Evolutionary conservation across 164 flowering plant species (phyloP).

Genomic region (Vitis rupestris): DNA sequence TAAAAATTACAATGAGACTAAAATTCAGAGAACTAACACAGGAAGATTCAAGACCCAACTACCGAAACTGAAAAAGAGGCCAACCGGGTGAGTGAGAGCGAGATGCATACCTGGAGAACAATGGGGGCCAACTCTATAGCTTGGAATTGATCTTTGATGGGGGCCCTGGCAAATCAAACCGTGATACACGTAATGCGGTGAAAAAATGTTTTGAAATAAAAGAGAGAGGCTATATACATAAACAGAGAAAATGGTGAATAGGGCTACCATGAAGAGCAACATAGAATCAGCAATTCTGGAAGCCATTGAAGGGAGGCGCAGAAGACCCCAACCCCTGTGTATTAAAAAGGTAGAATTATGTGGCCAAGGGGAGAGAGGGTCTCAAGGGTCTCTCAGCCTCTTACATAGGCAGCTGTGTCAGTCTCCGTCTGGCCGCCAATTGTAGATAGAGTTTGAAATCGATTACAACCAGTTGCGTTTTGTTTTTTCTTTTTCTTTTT

Average conservation of each 20-base stretch:
- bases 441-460: too few species aligned
- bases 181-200: background rate
- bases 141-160: conserved; percentile 33
- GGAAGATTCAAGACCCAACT: background rate
- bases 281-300: conserved; percentile 51
- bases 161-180: conserved; percentile 41
- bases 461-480: too few species aligned
- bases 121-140: conserved; percentile 21
- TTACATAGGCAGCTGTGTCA: too few species aligned
- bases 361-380: too few species aligned
- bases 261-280: conserved; percentile 38
- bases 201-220: background rate
- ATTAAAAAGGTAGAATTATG: too few species aligned
- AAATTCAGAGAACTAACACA: background rate
- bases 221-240: background rate
- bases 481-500: too few species aligned
- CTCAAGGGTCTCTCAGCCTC: too few species aligned
- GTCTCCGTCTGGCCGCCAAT: too few species aligned
- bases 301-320: conserved; percentile 50
- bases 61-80: background rate
- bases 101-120: conserved; percentile 33
- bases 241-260: background rate
- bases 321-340: conserved; percentile 9
- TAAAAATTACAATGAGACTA: background rate
- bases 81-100: background rate